Evolutionary conservation across 2,329 filamentous ascomycete species (phyloP).

Genomic region (Talaromyces sp.): DNA sequence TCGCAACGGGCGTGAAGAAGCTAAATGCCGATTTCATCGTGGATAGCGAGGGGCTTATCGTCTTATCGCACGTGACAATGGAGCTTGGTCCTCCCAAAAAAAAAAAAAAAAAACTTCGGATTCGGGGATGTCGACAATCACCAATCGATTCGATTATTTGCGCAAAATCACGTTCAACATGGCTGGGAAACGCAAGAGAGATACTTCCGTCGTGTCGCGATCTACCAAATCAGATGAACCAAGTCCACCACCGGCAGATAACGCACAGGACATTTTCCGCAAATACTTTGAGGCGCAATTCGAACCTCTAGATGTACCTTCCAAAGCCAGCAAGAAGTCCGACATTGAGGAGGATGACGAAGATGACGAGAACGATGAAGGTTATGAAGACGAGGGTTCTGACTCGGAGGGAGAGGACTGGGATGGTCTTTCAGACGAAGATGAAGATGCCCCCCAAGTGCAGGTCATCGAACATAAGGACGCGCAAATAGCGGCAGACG

Average conservation of each 20-base stretch:
- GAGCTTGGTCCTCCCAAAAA: conserved; percentile 12
- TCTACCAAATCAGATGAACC: conserved; percentile 24
- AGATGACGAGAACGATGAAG: conserved; percentile 29
- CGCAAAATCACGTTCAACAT: conserved; percentile 31
- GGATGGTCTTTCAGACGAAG: conserved; percentile 64
- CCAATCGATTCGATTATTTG: conserved; percentile 1
- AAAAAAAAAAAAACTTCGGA: conserved; percentile 25
- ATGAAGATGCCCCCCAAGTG: conserved; percentile 47
- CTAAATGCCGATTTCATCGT: background rate
- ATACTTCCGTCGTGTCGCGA: conserved; percentile 35
- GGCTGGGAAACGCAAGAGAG: conserved; percentile 54
- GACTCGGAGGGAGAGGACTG: conserved; percentile 57
- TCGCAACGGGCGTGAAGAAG: conserved; percentile 16
- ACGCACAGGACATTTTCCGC: conserved; percentile 73
- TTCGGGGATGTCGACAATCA: background rate
- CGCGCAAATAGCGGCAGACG: conserved; percentile 43
- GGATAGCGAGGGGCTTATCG: conserved; percentile 18
- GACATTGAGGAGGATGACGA: conserved; percentile 30
- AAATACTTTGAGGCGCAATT: conserved; percentile 89
- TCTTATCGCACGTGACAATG: conserved; percentile 43
- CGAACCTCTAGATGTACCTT: conserved; percentile 62
- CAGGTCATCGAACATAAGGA: conserved; percentile 66
- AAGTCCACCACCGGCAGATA: conserved; percentile 24
- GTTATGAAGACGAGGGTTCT: conserved; percentile 10
- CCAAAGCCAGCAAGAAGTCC: conserved; percentile 10